Evolutionary conservation across 2,329 filamentous ascomycete species (phyloP), one percentile per base, ranked within the genome.

Genomic region (Metarhizium humberi): DNA sequence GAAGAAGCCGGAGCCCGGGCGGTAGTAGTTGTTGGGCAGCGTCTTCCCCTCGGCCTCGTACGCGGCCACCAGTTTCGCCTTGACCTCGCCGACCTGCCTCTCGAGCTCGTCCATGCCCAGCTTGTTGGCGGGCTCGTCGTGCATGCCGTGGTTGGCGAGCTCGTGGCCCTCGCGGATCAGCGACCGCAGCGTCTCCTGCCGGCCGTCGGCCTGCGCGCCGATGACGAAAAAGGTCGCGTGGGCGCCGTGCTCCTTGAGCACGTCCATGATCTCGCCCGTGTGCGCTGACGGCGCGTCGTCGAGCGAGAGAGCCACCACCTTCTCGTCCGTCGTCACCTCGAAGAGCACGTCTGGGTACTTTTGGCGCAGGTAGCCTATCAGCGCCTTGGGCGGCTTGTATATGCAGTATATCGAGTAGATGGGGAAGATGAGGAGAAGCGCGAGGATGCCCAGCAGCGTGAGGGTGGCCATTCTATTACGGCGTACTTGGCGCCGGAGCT

Each of bases 141-240:
- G 81, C 89, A 94, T 92, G 10, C 88, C 91, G 70, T 96, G 91
- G 71, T 96, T 96, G 29, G 81, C 91, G 3, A 96, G 75, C 73
- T 91, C 87, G 67, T 87, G 81, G 25, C 84, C 85, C 51, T 71
- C 74, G 42, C 74, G 72, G n/a, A 88, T 74, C 1, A 88, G 73
- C 43, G 80, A 74, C 47, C 76, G 70, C 36, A 90, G 74, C 3
- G 78, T 69, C 6, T 74, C 71, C 64, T 85, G 78, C 32, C 75
- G 69, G 2, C 78, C 81, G 0, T 74, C 61, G 10, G 90, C 84
- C 72, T 96, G 90, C 3, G 79, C 79, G 8, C 91, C 91, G 62
- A 96, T 95, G 36, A 95, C 78, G 69, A 96, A 96, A 69, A 95
- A 94, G 0, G 91, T 96, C 0, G 91, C 91, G 20, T 77, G 81